A percentile compares a stretch with the other conserved stretches of the same genome.
phyloP scores from a whole-genome alignment of 139 green algal species.

The Pleodorina starrii region DNA sequence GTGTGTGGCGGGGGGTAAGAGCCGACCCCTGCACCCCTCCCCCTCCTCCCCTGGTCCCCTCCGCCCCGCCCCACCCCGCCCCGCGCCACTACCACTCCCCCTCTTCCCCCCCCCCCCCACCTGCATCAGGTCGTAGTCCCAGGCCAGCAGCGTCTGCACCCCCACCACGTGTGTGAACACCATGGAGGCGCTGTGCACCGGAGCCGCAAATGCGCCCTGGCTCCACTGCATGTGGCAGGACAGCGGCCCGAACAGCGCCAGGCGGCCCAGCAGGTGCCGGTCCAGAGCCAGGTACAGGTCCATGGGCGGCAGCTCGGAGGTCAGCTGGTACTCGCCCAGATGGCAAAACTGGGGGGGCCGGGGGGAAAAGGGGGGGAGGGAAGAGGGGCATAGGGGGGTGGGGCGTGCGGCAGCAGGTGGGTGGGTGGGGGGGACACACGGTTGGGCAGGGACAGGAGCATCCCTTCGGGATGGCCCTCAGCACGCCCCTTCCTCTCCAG shows the following conservation, averaged over 20 bases:
- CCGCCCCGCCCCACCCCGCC: too few species aligned
- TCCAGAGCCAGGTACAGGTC: conserved; percentile 59
- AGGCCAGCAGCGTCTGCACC: conserved; percentile 57
- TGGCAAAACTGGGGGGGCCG: conserved; percentile 61
- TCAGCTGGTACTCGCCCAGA: conserved; percentile 56
- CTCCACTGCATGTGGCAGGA: not conserved
- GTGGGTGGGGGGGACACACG: too few species aligned
- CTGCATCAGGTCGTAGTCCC: conserved; percentile 53
- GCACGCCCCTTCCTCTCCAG: too few species aligned
- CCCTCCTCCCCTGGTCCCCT: too few species aligned
- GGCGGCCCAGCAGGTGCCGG: conserved; percentile 34
- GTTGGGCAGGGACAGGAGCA: too few species aligned
- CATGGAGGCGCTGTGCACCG: conserved; percentile 51
- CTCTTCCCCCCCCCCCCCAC: not conserved
- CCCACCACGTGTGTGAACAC: conserved; percentile 61
- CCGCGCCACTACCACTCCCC: too few species aligned
- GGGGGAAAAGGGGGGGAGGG: too few species aligned
- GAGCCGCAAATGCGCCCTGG: conserved; percentile 49
- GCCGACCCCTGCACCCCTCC: too few species aligned
- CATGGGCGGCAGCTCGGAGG: conserved; percentile 40
- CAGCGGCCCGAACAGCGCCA: conserved; percentile 45
- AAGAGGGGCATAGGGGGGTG: too few species aligned
- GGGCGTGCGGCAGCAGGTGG: too few species aligned
- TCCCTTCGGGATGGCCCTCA: too few species aligned
- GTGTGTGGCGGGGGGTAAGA: too few species aligned